Percentiles rank a stretch among this genome's conserved stretches.
These are phyloP conservation scores for Pseudocercospora pini-densiflorae DNA, from an alignment of 2,329 filamentous ascomycete species.

Conservation along the genomic window DNA sequence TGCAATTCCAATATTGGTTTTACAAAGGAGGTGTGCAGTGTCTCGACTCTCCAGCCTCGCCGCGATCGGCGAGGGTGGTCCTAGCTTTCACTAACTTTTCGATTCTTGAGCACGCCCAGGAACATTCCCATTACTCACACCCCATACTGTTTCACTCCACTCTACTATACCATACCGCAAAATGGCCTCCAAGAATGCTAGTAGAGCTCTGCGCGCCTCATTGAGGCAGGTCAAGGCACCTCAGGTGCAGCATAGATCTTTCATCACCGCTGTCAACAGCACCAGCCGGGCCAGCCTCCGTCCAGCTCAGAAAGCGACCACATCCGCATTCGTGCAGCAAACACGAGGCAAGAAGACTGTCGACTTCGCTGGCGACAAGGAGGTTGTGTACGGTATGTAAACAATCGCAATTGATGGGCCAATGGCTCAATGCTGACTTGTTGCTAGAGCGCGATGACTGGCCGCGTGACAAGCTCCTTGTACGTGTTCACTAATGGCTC, in stretches of 20 bases:
- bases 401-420: neutral
- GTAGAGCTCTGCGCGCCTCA: constrained; percentile 62
- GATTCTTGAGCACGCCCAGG: neutral
- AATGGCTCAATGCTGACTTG: constrained; percentile 26
- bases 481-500: constrained; percentile 52
- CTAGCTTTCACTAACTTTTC: constrained; percentile 5
- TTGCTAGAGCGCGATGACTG: constrained; percentile 90
- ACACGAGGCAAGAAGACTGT: constrained; percentile 95
- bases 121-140: constrained; percentile 7
- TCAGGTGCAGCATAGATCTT: constrained; percentile 60
- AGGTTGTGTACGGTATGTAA: constrained; percentile 84
- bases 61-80: neutral
- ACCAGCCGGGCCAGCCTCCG: constrained; percentile 50
- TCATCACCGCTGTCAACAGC: constrained; percentile 59
- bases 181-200: constrained; percentile 80
- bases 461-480: constrained; percentile 97
- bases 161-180: constrained; percentile 26
- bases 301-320: constrained; percentile 52
- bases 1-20: neutral
- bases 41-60: neutral
- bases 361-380: constrained; percentile 95
- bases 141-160: constrained; percentile 9
- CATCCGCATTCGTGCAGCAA: constrained; percentile 59
- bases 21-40: neutral
- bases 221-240: constrained; percentile 59